phyloP scores from a whole-genome alignment of 345 rosid genomes.

The Gossypium arboreum region DNA sequence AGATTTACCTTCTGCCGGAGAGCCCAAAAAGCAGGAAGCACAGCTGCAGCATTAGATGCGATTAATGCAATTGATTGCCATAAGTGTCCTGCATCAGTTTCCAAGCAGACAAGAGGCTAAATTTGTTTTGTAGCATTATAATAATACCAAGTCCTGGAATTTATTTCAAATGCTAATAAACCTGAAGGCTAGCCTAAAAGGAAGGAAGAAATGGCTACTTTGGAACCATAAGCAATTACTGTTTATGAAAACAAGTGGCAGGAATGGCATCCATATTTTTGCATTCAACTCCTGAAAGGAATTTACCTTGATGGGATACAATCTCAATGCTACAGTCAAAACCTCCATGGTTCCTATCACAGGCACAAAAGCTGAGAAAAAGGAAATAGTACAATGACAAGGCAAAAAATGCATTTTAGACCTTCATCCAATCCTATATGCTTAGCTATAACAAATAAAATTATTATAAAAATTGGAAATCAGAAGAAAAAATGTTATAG shows the following conservation, averaged over 20 bases:
- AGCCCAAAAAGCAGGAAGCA: slow-evolving; percentile 87
- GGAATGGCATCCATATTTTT: background rate
- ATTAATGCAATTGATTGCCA: slow-evolving; percentile 79
- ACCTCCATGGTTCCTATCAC: slow-evolving; percentile 92
- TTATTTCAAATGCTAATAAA: slow-evolving; percentile 19
- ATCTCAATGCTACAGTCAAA: slow-evolving; percentile 88
- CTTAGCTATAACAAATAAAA: slow-evolving; percentile 24
- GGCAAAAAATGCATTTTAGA: slow-evolving; percentile 10
- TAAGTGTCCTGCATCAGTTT: slow-evolving; percentile 59
- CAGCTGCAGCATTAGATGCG: slow-evolving; percentile 82
- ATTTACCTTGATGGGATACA: slow-evolving; percentile 67
- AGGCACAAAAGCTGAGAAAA: slow-evolving; percentile 74
- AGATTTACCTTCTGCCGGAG: slow-evolving; percentile 70
- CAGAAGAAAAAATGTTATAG: background rate
- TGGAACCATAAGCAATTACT: background rate
- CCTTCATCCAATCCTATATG: slow-evolving; percentile 21
- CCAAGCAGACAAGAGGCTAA: slow-evolving; percentile 20
- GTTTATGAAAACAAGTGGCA: background rate
- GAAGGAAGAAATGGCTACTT: background rate
- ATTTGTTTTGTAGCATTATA: slow-evolving; percentile 10
- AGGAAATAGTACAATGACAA: slow-evolving; percentile 20
- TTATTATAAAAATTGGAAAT: background rate
- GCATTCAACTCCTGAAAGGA: background rate
- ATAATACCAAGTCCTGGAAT: background rate
- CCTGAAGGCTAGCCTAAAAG: background rate